Percentiles rank a stretch among this genome's conserved stretches.
phyloP scores from a whole-genome alignment of 179 eudicot genomes.

The Corrigiola litoralis region DNA sequence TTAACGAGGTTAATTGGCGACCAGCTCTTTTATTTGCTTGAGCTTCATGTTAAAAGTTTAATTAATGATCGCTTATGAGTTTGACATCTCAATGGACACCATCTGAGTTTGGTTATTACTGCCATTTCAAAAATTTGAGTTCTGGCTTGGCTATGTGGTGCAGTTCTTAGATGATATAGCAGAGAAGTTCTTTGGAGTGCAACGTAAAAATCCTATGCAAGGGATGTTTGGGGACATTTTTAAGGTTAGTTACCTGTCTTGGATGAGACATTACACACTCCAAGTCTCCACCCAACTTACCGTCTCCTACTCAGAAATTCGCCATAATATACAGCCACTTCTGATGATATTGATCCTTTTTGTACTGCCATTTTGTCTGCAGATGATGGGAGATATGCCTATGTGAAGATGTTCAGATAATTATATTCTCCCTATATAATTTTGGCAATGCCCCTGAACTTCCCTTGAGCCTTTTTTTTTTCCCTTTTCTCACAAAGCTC shows the following conservation, averaged over 20 bases:
- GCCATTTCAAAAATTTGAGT: neutral
- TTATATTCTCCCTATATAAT: too few relatives aligned
- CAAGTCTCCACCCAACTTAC: neutral
- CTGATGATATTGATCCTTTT: neutral
- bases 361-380: constrained; percentile 14
- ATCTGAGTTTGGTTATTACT: neutral
- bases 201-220: constrained; percentile 69
- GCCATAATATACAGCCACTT: too few relatives aligned
- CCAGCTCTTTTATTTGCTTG: neutral
- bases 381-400: constrained; percentile 44
- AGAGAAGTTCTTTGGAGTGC: constrained; percentile 73
- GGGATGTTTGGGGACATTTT: constrained; percentile 93
- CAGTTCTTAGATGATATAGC: constrained; percentile 89
- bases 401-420: too few relatives aligned
- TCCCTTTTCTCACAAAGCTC: neutral
- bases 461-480: too few relatives aligned
- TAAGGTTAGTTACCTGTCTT: constrained; percentile 44
- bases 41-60: neutral
- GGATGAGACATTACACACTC: neutral
- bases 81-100: neutral
- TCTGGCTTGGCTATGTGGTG: constrained; percentile 11
- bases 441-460: too few relatives aligned
- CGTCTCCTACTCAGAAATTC: neutral
- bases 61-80: too few relatives aligned
- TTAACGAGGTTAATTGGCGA: constrained; percentile 50